Evolutionary conservation across 2,329 filamentous ascomycete species (phyloP).

Genomic region (Hymenoscyphus salicellus): DNA sequence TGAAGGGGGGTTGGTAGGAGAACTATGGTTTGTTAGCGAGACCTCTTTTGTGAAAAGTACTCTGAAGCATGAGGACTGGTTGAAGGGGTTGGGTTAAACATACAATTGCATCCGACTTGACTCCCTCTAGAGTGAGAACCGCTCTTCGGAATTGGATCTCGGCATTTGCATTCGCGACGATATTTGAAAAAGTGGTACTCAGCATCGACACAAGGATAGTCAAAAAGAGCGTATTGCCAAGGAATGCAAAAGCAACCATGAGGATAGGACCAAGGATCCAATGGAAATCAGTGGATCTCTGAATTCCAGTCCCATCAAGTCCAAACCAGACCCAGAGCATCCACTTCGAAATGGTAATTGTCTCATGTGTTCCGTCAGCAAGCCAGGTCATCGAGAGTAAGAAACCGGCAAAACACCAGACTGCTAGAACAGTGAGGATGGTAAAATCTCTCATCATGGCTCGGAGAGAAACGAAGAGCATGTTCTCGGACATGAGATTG

Average conservation of each 20-base stretch:
- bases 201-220: constrained; percentile 86
- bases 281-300: constrained; percentile 66
- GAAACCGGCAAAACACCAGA: constrained; percentile 83
- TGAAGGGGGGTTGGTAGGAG: constrained; percentile 67
- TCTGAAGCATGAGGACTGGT: background rate
- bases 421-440: constrained; percentile 69
- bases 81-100: background rate
- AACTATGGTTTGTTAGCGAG: constrained; percentile 19
- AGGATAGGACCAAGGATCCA: constrained; percentile 73
- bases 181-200: constrained; percentile 77
- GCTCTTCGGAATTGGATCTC: constrained; percentile 81
- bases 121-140: constrained; percentile 79
- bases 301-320: constrained; percentile 60
- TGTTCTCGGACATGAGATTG: constrained; percentile 77
- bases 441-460: constrained; percentile 86
- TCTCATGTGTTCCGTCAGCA: constrained; percentile 58
- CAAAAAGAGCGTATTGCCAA: constrained; percentile 85
- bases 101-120: constrained; percentile 73
- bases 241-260: constrained; percentile 81
- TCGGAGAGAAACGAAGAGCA: constrained; percentile 75
- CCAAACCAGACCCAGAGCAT: constrained; percentile 95
- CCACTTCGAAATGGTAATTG: constrained; percentile 78
- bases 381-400: constrained; percentile 78
- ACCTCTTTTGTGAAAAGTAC: background rate
- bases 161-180: constrained; percentile 72